phyloP scores from a whole-genome alignment of 352 stramenopile species.

The Globisporangium spinosum region DNA sequence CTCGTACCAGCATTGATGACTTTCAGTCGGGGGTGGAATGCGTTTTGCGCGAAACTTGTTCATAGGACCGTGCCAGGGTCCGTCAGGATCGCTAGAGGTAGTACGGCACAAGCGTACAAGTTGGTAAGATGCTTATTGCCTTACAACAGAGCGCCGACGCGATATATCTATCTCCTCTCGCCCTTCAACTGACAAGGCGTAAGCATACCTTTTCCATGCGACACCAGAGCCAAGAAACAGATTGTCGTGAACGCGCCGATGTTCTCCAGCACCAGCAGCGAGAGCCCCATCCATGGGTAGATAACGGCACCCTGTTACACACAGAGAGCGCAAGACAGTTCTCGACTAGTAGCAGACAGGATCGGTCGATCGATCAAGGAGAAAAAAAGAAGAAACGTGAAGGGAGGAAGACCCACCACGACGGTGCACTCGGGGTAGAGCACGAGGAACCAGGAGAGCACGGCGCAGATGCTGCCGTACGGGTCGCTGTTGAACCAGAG shows the following conservation, averaged over 20 bases:
- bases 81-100: conserved; percentile 91
- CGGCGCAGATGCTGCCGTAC: conserved; percentile 88
- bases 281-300: conserved; percentile 89
- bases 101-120: background rate
- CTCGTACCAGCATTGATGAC: too few relatives aligned
- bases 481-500: conserved; percentile 91
- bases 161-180: too few relatives aligned
- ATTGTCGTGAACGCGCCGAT: conserved; percentile 62
- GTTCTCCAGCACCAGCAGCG: conserved; percentile 59
- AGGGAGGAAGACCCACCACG: conserved; percentile 35
- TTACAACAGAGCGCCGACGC: too few relatives aligned
- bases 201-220: conserved; percentile 91
- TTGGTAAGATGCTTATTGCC: background rate
- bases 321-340: too few relatives aligned
- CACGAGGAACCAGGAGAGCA: conserved; percentile 89
- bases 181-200: background rate
- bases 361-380: too few relatives aligned
- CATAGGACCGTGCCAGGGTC: conserved; percentile 94
- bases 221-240: conserved; percentile 88
- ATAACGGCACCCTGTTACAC: conserved; percentile 70
- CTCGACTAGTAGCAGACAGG: too few relatives aligned
- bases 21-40: too few relatives aligned
- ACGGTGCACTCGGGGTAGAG: conserved; percentile 90
- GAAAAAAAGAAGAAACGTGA: too few relatives aligned
- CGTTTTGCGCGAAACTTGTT: too few relatives aligned